phyloP scores from a whole-genome alignment of 129 eudicot species.

The Helianthus annuus region DNA sequence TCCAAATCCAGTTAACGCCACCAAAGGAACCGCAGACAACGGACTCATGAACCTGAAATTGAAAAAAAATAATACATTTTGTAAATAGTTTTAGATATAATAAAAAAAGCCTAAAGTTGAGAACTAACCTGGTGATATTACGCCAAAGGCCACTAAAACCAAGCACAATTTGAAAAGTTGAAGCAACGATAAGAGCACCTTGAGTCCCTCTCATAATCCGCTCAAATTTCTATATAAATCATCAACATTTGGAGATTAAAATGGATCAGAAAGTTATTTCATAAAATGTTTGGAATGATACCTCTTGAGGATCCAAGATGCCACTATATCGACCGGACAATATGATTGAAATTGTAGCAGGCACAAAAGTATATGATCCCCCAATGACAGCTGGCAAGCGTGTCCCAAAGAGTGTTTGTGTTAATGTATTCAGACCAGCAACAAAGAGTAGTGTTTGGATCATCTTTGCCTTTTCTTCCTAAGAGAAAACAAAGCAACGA shows the following conservation, averaged over 20 bases:
- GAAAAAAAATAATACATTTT: background rate
- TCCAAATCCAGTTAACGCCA: slow-evolving; percentile 86
- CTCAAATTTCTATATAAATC: slow-evolving; percentile 64
- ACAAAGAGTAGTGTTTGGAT: slow-evolving; percentile 95
- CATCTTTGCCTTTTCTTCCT: slow-evolving; percentile 90
- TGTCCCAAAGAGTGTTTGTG: slow-evolving; percentile 76
- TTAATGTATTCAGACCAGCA: slow-evolving; percentile 83
- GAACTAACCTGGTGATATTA: slow-evolving; percentile 65
- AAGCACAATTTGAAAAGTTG: slow-evolving; percentile 82
- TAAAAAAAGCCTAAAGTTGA: background rate
- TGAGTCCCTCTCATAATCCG: slow-evolving; percentile 88
- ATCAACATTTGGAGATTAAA: slow-evolving; percentile 15
- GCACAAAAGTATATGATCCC: slow-evolving; percentile 80
- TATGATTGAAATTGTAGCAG: slow-evolving; percentile 80
- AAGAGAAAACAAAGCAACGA: background rate
- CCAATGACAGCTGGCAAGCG: slow-evolving; percentile 93
- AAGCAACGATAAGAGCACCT: slow-evolving; percentile 91
- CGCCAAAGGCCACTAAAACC: slow-evolving; percentile 99
- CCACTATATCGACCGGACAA: slow-evolving; percentile 70
- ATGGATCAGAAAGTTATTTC: background rate
- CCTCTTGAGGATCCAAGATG: slow-evolving; percentile 71
- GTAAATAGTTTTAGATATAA: background rate
- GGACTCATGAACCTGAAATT: slow-evolving; percentile 85
- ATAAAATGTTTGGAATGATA: slow-evolving; percentile 20
- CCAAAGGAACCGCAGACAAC: slow-evolving; percentile 81